A percentile compares a stretch with the other conserved stretches of the same genome.
phyloP scores from a whole-genome alignment of 139 green algal genomes.

The Zygnema cylindricum region DNA sequence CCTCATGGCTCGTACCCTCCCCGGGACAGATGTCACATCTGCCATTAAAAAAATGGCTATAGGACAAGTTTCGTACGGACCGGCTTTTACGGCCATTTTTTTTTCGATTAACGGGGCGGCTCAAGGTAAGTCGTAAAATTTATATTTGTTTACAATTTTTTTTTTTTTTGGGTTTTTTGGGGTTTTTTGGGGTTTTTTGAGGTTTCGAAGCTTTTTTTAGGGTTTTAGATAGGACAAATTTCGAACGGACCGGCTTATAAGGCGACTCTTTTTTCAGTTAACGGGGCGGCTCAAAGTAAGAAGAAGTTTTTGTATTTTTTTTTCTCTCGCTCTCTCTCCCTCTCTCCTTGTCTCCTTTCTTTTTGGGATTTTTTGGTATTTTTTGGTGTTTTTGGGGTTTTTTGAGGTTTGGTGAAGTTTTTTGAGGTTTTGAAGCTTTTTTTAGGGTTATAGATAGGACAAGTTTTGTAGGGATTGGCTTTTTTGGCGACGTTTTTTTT shows the following conservation, averaged over 20 bases:
- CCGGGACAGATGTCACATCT: not conserved
- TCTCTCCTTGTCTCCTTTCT: not conserved
- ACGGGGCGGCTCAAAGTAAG: constrained; percentile 41
- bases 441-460: not conserved
- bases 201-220: not conserved
- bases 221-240: constrained; percentile 13
- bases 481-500: constrained; percentile 52
- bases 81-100: constrained; percentile 42
- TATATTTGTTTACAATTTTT: not conserved
- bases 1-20: constrained; percentile 17
- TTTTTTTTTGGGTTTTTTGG: no score
- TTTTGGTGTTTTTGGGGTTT: not conserved
- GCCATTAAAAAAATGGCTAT: constrained; percentile 34
- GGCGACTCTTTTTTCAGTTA: constrained; percentile 50
- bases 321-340: not conserved
- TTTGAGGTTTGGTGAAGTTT: not conserved
- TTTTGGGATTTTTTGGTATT: no score
- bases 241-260: constrained; percentile 34
- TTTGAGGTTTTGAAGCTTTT: not conserved
- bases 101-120: constrained; percentile 48
- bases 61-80: constrained; percentile 38
- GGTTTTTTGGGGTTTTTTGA: no score
- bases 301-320: not conserved
- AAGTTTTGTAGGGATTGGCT: constrained; percentile 16
- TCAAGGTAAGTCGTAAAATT: constrained; percentile 18